phyloP scores from a whole-genome alignment of 257 asterid species.

The Solanum rostratum region DNA sequence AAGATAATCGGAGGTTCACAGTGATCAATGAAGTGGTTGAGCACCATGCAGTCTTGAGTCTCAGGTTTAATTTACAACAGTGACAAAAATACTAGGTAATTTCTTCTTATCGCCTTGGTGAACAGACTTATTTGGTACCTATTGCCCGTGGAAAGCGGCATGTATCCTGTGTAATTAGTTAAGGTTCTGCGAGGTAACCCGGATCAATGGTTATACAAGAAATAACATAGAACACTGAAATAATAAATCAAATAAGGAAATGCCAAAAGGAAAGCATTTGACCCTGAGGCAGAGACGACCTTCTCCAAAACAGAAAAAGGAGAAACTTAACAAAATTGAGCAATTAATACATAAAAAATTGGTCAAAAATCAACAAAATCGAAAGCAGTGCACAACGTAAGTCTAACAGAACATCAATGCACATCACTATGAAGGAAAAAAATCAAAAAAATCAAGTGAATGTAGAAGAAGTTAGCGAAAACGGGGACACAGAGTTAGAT shows the following conservation, averaged over 20 bases:
- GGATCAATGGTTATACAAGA: too few relatives aligned
- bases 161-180: too few relatives aligned
- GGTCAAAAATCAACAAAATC: neutral
- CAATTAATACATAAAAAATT: neutral
- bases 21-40: neutral
- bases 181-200: too few relatives aligned
- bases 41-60: neutral
- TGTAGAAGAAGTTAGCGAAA: neutral
- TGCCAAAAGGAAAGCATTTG: neutral
- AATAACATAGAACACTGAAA: neutral
- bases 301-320: neutral
- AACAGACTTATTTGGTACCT: neutral
- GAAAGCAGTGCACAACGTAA: neutral
- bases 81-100: neutral
- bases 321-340: neutral
- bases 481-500: neutral
- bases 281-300: neutral
- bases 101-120: neutral
- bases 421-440: neutral
- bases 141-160: neutral
- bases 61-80: neutral
- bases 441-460: neutral
- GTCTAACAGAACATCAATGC: neutral
- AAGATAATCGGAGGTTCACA: too few relatives aligned
- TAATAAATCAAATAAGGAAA: neutral